Evolutionary conservation across 768 basidiomycete genomes (phyloP).

Genomic region (Suillus placidus): DNA sequence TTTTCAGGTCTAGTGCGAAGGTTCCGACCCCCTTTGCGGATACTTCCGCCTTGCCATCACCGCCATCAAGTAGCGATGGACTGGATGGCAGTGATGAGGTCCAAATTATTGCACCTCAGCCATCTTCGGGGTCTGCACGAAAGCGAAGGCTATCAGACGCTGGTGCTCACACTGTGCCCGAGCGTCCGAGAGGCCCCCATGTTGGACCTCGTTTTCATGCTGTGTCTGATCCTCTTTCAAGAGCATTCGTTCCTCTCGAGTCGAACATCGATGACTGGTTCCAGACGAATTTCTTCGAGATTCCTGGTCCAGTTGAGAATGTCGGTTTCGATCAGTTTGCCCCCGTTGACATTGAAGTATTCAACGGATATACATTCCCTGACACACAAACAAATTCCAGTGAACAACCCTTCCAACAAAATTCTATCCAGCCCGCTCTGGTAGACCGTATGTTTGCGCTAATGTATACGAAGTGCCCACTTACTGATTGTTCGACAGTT

Average conservation of each 20-base stretch:
- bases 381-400: not conserved
- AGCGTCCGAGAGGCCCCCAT: constrained; percentile 30
- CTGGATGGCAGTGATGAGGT: constrained; percentile 8
- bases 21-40: not conserved
- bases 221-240: constrained; percentile 35
- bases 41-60: constrained; percentile 6
- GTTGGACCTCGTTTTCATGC: constrained; percentile 24
- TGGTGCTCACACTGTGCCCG: constrained; percentile 22
- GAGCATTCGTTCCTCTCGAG: constrained; percentile 17
- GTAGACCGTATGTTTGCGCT: constrained; percentile 3
- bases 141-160: constrained; percentile 44
- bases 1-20: not conserved
- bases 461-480: too few relatives aligned
- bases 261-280: constrained; percentile 41
- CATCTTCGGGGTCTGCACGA: constrained; percentile 11
- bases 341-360: constrained; percentile 38
- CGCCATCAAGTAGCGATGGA: not conserved
- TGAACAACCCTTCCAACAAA: not conserved
- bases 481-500: not conserved
- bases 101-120: not conserved
- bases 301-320: constrained; percentile 28
- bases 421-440: not conserved
- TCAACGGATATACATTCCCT: constrained; percentile 28
- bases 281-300: constrained; percentile 30
- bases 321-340: constrained; percentile 27